Conservation (phyloP, 495 filamentous ascomycete genomes). For the Haplographium delicatum region DNA sequence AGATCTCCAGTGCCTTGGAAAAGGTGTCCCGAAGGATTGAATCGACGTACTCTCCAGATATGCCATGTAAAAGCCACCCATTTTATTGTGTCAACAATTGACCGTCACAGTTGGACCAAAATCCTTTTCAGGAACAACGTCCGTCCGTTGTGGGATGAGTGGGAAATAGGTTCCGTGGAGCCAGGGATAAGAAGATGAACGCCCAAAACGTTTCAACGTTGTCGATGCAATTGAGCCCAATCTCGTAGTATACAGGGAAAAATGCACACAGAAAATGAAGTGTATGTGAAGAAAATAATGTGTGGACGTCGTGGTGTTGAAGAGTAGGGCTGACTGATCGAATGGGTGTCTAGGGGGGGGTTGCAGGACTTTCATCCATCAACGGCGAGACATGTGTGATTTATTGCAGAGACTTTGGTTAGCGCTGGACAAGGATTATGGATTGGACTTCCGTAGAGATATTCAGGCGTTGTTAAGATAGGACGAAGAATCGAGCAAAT, state of each 20-base stretch:
- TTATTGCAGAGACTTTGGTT: slow-evolving; percentile 51
- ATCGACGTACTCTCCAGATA: slow-evolving; percentile 57
- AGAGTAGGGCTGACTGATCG: slow-evolving; percentile 27
- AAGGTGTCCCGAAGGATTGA: slow-evolving; percentile 10
- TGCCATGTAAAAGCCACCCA: slow-evolving; percentile 59
- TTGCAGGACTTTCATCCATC: slow-evolving; percentile 30
- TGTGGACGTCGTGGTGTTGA: slow-evolving; percentile 25
- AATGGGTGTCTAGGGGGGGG: slow-evolving; percentile 25
- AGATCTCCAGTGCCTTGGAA: slow-evolving; percentile 10
- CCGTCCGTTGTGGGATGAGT: slow-evolving; percentile 17
- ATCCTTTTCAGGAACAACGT: slow-evolving; percentile 19
- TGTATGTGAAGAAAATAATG: slow-evolving; percentile 22
- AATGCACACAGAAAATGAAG: slow-evolving; percentile 24
- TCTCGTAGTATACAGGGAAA: slow-evolving; percentile 30
- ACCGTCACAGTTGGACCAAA: slow-evolving; percentile 6
- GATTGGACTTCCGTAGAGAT: slow-evolving; percentile 17
- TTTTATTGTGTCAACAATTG: slow-evolving; percentile 29
- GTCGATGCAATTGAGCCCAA: slow-evolving; percentile 54
- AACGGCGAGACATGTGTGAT: slow-evolving; percentile 56
- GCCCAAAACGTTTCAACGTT: slow-evolving; percentile 22
- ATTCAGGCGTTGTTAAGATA: slow-evolving; percentile 25
- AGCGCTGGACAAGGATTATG: slow-evolving; percentile 31
- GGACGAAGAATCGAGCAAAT: slow-evolving; percentile 24
- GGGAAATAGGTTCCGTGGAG: slow-evolving; percentile 15
- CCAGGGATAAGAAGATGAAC: slow-evolving; percentile 17